Evolutionary conservation across 2,329 filamentous ascomycete genomes (phyloP), one percentile per base, ranked within the genome.

Genomic region (Trichoderma sp.): DNA sequence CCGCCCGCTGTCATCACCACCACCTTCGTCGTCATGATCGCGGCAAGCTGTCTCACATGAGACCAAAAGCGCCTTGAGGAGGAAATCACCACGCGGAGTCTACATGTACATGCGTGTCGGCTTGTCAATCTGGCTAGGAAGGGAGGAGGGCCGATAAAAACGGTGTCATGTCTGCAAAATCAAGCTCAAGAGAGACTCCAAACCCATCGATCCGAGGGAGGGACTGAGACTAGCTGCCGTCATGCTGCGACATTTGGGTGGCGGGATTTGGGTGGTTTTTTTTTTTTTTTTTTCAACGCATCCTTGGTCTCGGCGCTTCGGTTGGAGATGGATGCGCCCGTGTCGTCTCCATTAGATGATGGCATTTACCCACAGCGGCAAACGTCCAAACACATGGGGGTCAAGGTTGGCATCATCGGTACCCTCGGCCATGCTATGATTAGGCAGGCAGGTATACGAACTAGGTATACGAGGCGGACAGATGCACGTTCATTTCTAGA

Each of bases 181-280:
- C 10, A 41, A 52, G 47, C 45, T 45, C 28, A 52, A 28, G 10
- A 34, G 21, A 21, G 48, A 61, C 34, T 26, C 58, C 19, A 24
- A 26, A 30, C 47, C 34, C 34, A 17, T 26, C 12, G 7, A 19
- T 28, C 19, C 14, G 39, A 61, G 15, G 47, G 47, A 61, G 34
- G 15, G 34, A 26, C 47, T 43, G 39, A 52, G 48, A 52, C 48
- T 45, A 62, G 58, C 34, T 62, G 58, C 58, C 44, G 48, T 54
- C 58, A 52, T 62, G 58, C 39, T 62, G 58, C 58, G 44, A 62
- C 34, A 44, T 62, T 44, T 26, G 39, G 19, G 58, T 30, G 48
- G 61, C 61, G 52, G 54, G 15, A 64, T 48, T 30, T 34, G 24
- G 48, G 44, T 62, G 41, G 41, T 14, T 62, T 50, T 60, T 9